Evolutionary conservation across 345 rosid species (phyloP), one percentile per base, ranked within the genome.

Genomic region (Firmiana major): DNA sequence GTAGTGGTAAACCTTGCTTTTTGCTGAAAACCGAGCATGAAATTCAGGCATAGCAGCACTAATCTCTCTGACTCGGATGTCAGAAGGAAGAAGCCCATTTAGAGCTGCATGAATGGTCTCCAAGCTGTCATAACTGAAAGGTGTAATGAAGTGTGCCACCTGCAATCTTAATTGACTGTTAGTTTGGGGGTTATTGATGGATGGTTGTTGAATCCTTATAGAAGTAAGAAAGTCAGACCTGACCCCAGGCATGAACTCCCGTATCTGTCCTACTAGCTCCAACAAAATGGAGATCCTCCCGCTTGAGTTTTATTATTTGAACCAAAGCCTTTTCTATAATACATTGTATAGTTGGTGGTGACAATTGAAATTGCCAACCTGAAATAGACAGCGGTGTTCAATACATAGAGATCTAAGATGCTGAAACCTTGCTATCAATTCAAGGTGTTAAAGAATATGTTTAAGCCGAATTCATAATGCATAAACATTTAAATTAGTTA

Each of bases 221-320:
- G 58, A 75, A 79, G 73, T 63, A 75, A 81, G 77, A 76, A 77
- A 31, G 22, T 40, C 79, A 63, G 85, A 93, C 98, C 97, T 94
- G 99, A 71, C 98, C 99, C 94, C 90, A 88, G 71, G 99, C 99
- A 79, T 95, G 99, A 79, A 95, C 99, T 66, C 98, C 99, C 42
- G 91, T 82, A 84, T 93, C 99, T 6, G 99, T 95, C 83, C 98
- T 85, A 74, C 98, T 86, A 0, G 99, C 97, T 60, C 95, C 99
- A 71, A 91, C 98, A 13, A 94, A 80, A 66, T 21, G 83, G 69
- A 95, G 92, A 81, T 89, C 82, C 83, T 88, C 84, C 70, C 99
- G 79, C 79, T 80, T 79, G 51, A 95, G 87, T 81, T 93, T 90
- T 6, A 98, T 93, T 73, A 72, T 84, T 81, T 78, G 88, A 83